These are phyloP conservation scores for Pseudocercospora cruenta DNA, from an alignment of 2,329 filamentous ascomycete species.

Conservation along the genomic window DNA sequence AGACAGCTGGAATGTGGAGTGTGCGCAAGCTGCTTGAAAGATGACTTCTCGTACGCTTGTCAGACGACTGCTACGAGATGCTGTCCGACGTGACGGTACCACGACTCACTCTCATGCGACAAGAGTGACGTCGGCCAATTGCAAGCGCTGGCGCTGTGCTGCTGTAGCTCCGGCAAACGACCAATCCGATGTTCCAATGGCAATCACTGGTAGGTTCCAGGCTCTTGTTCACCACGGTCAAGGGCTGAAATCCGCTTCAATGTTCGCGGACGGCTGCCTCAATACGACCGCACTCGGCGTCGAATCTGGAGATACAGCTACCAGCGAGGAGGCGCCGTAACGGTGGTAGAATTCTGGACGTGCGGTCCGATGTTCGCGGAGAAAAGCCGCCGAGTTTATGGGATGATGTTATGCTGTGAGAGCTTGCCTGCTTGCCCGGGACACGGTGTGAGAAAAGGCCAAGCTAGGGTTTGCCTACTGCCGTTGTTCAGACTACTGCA, in stretches of 20 bases:
- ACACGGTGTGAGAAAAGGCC: constrained; percentile 8
- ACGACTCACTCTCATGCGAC: constrained; percentile 15
- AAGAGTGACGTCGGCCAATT: constrained; percentile 20
- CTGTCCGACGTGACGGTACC: constrained; percentile 15
- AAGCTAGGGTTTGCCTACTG: constrained; percentile 2
- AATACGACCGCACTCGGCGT: not conserved
- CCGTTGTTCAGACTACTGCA: constrained; percentile 11
- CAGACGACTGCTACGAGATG: constrained; percentile 19
- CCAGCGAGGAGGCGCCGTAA: constrained; percentile 26
- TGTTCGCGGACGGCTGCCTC: not conserved
- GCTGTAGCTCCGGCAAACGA: constrained; percentile 19
- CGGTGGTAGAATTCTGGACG: constrained; percentile 25
- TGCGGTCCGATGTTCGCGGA: constrained; percentile 27
- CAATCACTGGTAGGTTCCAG: constrained; percentile 11
- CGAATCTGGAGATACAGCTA: not conserved
- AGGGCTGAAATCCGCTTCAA: not conserved
- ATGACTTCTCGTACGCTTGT: constrained; percentile 4
- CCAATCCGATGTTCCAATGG: constrained; percentile 20
- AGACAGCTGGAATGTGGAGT: constrained; percentile 9
- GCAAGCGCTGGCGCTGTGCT: constrained; percentile 14
- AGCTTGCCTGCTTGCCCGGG: constrained; percentile 11
- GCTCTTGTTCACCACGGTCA: constrained; percentile 5
- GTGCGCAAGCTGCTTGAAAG: constrained; percentile 19
- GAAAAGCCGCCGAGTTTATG: constrained; percentile 19
- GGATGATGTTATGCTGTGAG: constrained; percentile 10